A percentile compares a stretch with the other conserved stretches of the same genome.
phyloP scores from a whole-genome alignment of 2,329 filamentous ascomycete genomes.

The Epicoccum sorghinum region DNA sequence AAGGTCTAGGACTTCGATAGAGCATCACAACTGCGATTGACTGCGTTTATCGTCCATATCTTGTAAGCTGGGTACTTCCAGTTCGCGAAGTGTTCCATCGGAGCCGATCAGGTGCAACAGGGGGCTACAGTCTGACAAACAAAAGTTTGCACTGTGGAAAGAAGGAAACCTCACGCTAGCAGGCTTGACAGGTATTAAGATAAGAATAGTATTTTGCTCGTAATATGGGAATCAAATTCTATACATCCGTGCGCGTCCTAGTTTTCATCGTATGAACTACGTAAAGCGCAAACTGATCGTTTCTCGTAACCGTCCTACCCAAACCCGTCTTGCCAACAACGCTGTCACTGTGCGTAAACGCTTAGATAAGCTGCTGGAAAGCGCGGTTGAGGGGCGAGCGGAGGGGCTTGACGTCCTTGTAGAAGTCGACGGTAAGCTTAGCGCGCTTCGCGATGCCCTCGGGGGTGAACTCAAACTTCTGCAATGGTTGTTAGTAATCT shows the following conservation, averaged over 20 bases:
- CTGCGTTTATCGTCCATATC: too few relatives aligned
- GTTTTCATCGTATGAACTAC: conserved; percentile 23
- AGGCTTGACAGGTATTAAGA: too few relatives aligned
- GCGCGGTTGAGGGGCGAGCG: conserved; percentile 96
- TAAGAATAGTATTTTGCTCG: not conserved
- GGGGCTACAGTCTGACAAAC: too few relatives aligned
- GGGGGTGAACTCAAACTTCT: conserved; percentile 99
- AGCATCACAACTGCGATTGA: too few relatives aligned
- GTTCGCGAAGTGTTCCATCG: too few relatives aligned
- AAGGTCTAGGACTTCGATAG: too few relatives aligned
- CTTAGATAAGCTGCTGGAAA: conserved; percentile 94
- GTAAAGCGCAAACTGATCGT: conserved; percentile 23
- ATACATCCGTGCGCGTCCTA: conserved; percentile 23
- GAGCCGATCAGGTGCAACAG: too few relatives aligned
- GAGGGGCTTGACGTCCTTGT: conserved; percentile 87
- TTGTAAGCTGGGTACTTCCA: too few relatives aligned
- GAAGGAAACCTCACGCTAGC: too few relatives aligned
- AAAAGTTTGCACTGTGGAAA: too few relatives aligned
- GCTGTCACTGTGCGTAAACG: conserved; percentile 8
- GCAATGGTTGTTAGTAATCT: conserved; percentile 53
- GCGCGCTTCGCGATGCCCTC: conserved; percentile 97
- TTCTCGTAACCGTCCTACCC: conserved; percentile 18
- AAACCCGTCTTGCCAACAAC: too few relatives aligned
- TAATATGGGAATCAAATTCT: conserved; percentile 31
- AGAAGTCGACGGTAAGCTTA: conserved; percentile 91